phyloP scores from a whole-genome alignment of 176 grass and related monocot genomes.

The Bolboschoenus planiculmis region DNA sequence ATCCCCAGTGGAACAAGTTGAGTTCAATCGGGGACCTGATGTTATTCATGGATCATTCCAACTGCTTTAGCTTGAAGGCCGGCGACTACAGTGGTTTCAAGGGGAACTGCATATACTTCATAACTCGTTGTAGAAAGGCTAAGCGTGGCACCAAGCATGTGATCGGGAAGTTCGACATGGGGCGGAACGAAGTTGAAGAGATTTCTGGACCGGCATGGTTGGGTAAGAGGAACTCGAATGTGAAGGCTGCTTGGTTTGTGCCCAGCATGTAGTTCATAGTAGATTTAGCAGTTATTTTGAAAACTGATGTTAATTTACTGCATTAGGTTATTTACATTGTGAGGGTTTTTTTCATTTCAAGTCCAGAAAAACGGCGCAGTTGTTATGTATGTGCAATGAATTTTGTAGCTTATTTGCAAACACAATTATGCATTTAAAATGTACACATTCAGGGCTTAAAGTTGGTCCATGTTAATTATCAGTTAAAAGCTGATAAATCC shows the following conservation, averaged over 20 bases:
- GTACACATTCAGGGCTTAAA: neutral
- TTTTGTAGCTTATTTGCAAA: no score
- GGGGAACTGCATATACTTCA: conserved; percentile 9
- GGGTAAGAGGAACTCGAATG: no score
- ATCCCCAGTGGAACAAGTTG: neutral
- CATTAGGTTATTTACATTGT: neutral
- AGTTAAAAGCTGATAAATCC: neutral
- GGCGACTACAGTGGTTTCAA: neutral
- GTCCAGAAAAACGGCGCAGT: no score
- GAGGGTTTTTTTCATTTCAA: no score
- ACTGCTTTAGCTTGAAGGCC: neutral
- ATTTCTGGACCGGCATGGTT: neutral
- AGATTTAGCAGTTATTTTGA: neutral
- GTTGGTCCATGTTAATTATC: neutral
- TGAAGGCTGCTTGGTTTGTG: conserved; percentile 1
- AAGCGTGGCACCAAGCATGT: neutral
- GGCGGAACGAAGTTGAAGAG: neutral
- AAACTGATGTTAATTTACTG: neutral
- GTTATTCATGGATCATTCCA: neutral
- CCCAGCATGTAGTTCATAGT: neutral
- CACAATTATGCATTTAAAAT: neutral
- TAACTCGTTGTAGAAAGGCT: neutral
- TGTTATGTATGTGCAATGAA: no score
- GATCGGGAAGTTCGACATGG: neutral
- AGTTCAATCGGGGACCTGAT: neutral